These are phyloP conservation scores for Rhodofomes roseus DNA, from an alignment of 1,284 basidiomycete genomes.

Conservation along the genomic window DNA sequence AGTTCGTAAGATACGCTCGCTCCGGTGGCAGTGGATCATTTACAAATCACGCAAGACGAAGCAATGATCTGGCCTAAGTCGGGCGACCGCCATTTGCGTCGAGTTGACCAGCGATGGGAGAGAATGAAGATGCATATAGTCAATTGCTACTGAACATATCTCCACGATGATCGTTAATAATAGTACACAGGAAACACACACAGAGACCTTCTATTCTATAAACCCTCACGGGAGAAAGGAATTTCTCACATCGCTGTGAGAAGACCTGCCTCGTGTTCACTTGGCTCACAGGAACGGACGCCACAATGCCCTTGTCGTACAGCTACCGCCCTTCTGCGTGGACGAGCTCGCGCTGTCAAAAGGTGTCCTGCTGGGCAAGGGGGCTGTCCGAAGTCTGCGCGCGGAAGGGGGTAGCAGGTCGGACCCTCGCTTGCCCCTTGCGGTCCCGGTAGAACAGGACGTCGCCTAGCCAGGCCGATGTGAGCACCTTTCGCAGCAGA, in stretches of 20 bases:
- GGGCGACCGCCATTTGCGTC: too few species aligned
- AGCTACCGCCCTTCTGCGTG: not conserved
- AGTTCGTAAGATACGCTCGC: too few species aligned
- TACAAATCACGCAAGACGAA: too few species aligned
- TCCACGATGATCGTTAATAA: not conserved
- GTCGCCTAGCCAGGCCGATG: conserved; percentile 11
- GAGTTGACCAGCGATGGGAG: not conserved
- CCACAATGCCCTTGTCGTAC: not conserved
- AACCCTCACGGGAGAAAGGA: not conserved
- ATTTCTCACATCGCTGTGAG: not conserved
- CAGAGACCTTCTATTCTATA: not conserved
- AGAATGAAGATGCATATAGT: not conserved
- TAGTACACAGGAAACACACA: not conserved
- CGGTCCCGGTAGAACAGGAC: conserved; percentile 24
- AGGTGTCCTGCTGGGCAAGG: not conserved
- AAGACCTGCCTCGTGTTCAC: not conserved
- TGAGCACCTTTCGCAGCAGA: not conserved
- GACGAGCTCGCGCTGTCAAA: not conserved
- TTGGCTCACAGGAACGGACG: not conserved
- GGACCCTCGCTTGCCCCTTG: conserved; percentile 16
- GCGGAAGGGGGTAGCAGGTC: conserved; percentile 15
- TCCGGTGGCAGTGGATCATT: too few species aligned
- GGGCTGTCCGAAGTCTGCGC: not conserved
- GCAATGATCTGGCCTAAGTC: too few species aligned
- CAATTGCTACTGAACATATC: not conserved